Conservation (phyloP, 2,329 filamentous ascomycete genomes). For the Rasamsonia emersonii region DNA sequence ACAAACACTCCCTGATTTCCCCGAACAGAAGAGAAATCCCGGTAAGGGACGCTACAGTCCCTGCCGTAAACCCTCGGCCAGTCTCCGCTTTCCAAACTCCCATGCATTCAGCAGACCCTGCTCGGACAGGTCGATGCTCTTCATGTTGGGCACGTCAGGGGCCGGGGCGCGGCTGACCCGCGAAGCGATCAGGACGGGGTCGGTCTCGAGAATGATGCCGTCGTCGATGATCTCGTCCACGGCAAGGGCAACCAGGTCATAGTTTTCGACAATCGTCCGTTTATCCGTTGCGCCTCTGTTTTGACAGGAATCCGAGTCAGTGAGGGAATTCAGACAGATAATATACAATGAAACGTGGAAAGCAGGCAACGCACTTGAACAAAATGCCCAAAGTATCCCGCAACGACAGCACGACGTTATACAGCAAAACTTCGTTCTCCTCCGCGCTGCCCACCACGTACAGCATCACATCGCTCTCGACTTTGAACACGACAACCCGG, state of each 20-base stretch:
- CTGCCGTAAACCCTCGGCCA: conserved; percentile 84
- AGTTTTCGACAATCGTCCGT: conserved; percentile 96
- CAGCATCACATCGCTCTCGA: conserved; percentile 92
- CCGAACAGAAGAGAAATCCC: conserved; percentile 11
- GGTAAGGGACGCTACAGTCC: conserved; percentile 47
- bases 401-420: conserved; percentile 87
- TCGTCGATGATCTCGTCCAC: conserved; percentile 95
- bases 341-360: neutral
- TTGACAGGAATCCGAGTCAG: conserved; percentile 4
- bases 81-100: conserved; percentile 84
- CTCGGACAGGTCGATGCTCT: conserved; percentile 91
- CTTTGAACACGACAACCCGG: conserved; percentile 93
- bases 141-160: conserved; percentile 78
- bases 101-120: conserved; percentile 91
- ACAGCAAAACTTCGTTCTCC: conserved; percentile 94
- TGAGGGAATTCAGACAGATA: conserved; percentile 9
- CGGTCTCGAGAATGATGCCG: conserved; percentile 93
- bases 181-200: conserved; percentile 87
- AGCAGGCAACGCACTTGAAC: conserved; percentile 61
- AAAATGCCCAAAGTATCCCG: conserved; percentile 83
- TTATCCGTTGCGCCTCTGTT: conserved; percentile 88
- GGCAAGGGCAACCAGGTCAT: conserved; percentile 86
- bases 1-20: conserved; percentile 2
- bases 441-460: conserved; percentile 87
- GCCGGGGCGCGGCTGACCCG: conserved; percentile 85